Evolutionary conservation across 495 filamentous ascomycete species (phyloP).

Genomic region (Lophium mytilinum): DNA sequence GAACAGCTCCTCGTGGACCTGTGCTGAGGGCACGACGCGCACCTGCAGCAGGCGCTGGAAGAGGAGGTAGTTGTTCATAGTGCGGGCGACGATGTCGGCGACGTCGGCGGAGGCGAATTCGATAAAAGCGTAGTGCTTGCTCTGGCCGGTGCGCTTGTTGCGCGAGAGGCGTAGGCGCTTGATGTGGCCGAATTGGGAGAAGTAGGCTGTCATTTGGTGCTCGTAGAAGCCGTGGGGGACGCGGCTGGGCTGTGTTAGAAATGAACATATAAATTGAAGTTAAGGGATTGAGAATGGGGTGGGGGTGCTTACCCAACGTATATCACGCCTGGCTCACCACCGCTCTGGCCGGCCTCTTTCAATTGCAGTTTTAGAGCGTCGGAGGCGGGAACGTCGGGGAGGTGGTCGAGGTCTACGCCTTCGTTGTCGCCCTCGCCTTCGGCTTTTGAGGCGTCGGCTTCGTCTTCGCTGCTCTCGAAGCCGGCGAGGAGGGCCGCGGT

Average conservation of each 20-base stretch:
- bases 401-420: slow-evolving; percentile 44
- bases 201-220: slow-evolving; percentile 87
- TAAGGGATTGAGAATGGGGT: not conserved
- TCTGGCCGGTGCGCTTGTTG: slow-evolving; percentile 77
- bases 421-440: slow-evolving; percentile 47
- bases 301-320: slow-evolving; percentile 58
- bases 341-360: slow-evolving; percentile 39
- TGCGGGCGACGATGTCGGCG: slow-evolving; percentile 79
- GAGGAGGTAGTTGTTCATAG: slow-evolving; percentile 96
- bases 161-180: slow-evolving; percentile 75
- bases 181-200: slow-evolving; percentile 88
- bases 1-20: slow-evolving; percentile 73
- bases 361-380: slow-evolving; percentile 51
- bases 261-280: not conserved
- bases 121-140: slow-evolving; percentile 88
- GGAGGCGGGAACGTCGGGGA: slow-evolving; percentile 42
- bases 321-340: slow-evolving; percentile 63
- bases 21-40: slow-evolving; percentile 63
- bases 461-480: slow-evolving; percentile 66
- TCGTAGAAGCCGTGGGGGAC: slow-evolving; percentile 96
- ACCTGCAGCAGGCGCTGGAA: slow-evolving; percentile 88
- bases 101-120: slow-evolving; percentile 74
- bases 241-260: slow-evolving; percentile 43
- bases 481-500: slow-evolving; percentile 62
- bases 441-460: slow-evolving; percentile 44